phyloP scores from a whole-genome alignment of 2,329 filamentous ascomycete species.

The Hypocrella siamensis region DNA sequence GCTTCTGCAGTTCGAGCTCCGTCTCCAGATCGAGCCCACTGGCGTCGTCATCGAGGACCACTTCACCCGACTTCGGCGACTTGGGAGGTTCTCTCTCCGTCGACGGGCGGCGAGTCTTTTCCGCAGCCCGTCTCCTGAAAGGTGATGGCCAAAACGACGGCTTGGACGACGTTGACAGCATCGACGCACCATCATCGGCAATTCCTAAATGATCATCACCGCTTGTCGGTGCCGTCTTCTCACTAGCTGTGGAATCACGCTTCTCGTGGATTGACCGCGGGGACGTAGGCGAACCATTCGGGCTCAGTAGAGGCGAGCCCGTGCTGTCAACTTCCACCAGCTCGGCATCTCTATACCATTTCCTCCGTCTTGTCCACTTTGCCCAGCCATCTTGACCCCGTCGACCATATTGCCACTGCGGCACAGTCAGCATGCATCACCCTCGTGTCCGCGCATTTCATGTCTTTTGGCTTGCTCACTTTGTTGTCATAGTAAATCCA shows the following conservation, averaged over 20 bases:
- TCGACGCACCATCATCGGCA: slow-evolving; percentile 25
- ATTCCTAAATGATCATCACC: slow-evolving; percentile 9
- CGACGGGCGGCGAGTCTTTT: slow-evolving; percentile 13
- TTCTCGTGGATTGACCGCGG: slow-evolving; percentile 8
- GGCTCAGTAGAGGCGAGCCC: slow-evolving; percentile 19
- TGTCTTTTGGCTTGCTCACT: slow-evolving; percentile 35
- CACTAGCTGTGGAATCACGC: slow-evolving; percentile 18
- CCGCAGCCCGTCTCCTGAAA: slow-evolving; percentile 22
- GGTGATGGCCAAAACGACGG: slow-evolving; percentile 26
- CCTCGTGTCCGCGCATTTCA: not conserved
- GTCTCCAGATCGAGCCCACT: slow-evolving; percentile 25
- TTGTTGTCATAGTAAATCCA: slow-evolving; percentile 99
- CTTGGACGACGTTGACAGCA: slow-evolving; percentile 31
- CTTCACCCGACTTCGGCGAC: slow-evolving; percentile 28
- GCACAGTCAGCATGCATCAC: slow-evolving; percentile 3
- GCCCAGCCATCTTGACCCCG: slow-evolving; percentile 83
- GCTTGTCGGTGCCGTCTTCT: slow-evolving; percentile 18
- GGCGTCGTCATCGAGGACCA: slow-evolving; percentile 25
- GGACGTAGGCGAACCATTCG: slow-evolving; percentile 13
- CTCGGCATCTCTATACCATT: slow-evolving; percentile 95
- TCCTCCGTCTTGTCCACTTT: slow-evolving; percentile 78
- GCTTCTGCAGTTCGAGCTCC: slow-evolving; percentile 36
- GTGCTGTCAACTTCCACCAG: slow-evolving; percentile 55
- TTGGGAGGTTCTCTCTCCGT: slow-evolving; percentile 20
- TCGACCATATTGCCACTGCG: slow-evolving; percentile 75